phyloP scores from a whole-genome alignment of 352 stramenopile species.

The Phytophthora vignae region DNA sequence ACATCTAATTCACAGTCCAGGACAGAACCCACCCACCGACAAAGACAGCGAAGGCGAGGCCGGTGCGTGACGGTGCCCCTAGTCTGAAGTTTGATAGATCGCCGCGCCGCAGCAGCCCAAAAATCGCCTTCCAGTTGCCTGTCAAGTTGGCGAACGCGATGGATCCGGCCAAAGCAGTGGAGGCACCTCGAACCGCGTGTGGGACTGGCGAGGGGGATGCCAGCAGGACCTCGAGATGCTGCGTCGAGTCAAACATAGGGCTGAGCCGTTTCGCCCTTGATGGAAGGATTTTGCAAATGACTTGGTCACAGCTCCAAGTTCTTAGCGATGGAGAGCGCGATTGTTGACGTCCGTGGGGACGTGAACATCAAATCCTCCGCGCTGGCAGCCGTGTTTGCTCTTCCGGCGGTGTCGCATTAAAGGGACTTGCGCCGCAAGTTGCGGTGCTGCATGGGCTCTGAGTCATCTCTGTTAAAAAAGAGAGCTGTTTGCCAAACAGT shows the following conservation, averaged over 20 bases:
- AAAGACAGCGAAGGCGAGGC: conserved; percentile 57
- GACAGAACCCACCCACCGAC: conserved; percentile 40
- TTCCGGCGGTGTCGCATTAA: background rate
- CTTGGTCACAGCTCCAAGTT: too few relatives aligned
- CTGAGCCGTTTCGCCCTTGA: background rate
- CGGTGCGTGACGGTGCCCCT: conserved; percentile 40
- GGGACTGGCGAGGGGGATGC: conserved; percentile 11
- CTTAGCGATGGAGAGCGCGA: background rate
- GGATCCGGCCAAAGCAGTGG: conserved; percentile 28
- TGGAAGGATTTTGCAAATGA: background rate
- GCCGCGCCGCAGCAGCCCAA: conserved; percentile 19
- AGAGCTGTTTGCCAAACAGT: too few relatives aligned
- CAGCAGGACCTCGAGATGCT: conserved; percentile 6
- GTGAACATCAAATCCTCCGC: background rate
- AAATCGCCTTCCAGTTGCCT: conserved; percentile 36
- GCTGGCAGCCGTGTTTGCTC: background rate
- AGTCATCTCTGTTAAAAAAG: background rate
- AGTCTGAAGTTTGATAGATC: conserved; percentile 30
- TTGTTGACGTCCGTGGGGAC: background rate
- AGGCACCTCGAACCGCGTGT: conserved; percentile 43
- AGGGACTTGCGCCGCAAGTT: too few relatives aligned
- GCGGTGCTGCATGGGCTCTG: background rate
- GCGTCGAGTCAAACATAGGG: conserved; percentile 23
- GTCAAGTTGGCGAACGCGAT: conserved; percentile 38
- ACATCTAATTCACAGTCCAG: background rate